Evolutionary conservation across 768 basidiomycete species (phyloP), one percentile per base, ranked within the genome.

Genomic region (Neoboletus brunneissimus): DNA sequence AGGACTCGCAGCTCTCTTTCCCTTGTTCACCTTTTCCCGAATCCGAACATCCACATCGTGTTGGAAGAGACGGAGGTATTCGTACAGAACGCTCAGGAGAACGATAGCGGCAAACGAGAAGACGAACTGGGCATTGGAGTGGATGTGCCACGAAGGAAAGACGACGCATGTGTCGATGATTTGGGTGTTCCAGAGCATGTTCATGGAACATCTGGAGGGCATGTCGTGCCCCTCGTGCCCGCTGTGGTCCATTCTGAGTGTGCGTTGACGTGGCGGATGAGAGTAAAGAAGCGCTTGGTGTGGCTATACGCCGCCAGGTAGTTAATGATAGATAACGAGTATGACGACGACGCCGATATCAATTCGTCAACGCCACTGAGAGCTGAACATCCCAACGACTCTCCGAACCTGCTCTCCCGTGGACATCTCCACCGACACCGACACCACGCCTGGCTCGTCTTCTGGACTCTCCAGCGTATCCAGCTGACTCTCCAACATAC

Each of bases 111-210:
- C 43, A 70, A 82, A 86, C 25, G 89, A 91, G 57, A 86, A 59
- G 58, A 85, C 58, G 68, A 94, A 91, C 25, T 75, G 70, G 55
- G 76, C 59, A 48, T 68, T 73, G 23, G 85, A 80, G 57, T 65
- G 74, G 63, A 94, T 83, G 74, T 91, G 89, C 89, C 91, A 94
- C 58, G 79, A 77, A 15, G 67, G 74, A 75, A 92, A 91, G 73
- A 94, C 86, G 72, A 92, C 78, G 75, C 90, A 93, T 44, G 89
- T 90, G 73, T 90, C 78, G 68, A 85, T 72, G 63, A 90, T 81
- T 53, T 91, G 82, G 38, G 88, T 88, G 73, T 91, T 91, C 88
- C 89, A 92, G 64, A 93, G 82, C 91, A 93, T 93, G 71, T 89
- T 75, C 85, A 89, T 87, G 9, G 82, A 73, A 69, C 91, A 93